Evolutionary conservation across 805 yeast species (phyloP), one percentile per base, ranked within the genome.

Genomic region (Kodamaea restingae): DNA sequence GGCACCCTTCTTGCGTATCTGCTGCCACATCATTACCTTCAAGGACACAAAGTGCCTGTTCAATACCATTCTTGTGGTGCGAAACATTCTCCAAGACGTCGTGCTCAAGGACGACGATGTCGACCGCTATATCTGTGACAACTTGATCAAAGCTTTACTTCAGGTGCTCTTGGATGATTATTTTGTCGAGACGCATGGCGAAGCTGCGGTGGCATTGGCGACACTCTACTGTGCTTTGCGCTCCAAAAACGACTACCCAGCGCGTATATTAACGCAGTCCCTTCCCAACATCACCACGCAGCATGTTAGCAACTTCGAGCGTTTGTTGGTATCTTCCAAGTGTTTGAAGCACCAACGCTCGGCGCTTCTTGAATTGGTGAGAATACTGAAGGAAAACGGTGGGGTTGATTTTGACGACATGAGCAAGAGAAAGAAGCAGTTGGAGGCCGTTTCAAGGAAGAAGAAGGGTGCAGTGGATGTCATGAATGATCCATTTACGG

Each of bases 41-140:
- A 86, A 84, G 51, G 98, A 91, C 56, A 84, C 93, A 24, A 83
- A 93, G 54, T 91, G 98, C 58, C 81, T 95, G 4, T 91, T 85
- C 65, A 93, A 93, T 59, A 85, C 95, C 2, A 83, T 91, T 36
- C 63, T 91, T 43, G 80, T 91, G 21, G 71, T 91, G 42, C 74
- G 95, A 44, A 81, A 84, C 44, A 71, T 90, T 40, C 64, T 90
- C 41, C 78, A 77, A 12, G 85, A 80, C 15, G 75, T 87, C 30
- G 66, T 88, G 28, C 70, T 81, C 30, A 76, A 79, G 47, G 82
- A 84, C 50, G 81, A 78, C 14, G 84, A 80, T 47, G 91, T 90
- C 34, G 96, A 88, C 63, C 71, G 71, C 39, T 81, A 75, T 51
- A 59, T 84, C 31, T 73, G 81, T 48, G 79, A 76, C 44, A 75